Evolutionary conservation across 2,329 filamentous ascomycete genomes (phyloP), one percentile per base, ranked within the genome.

Genomic region (Cordyceps cateniannulata): DNA sequence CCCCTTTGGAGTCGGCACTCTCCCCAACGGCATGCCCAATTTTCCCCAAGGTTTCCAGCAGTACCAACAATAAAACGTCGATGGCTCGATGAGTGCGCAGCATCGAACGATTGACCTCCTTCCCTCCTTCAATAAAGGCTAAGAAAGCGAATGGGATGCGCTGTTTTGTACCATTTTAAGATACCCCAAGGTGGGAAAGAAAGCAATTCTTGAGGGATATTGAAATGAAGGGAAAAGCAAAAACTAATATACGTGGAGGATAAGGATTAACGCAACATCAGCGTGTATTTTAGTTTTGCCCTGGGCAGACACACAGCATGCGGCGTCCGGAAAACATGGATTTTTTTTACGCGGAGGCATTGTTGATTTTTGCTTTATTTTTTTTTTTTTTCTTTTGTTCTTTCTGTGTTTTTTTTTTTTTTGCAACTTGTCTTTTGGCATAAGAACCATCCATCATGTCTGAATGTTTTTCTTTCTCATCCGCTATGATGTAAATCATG

Each of bases 21-120:
- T 61, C 5, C 59, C 59, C 20, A 77, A 76, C 32, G 75, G 75
- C 55, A 77, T 77, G 73, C 75, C 75, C 57, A 73, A 70, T 66
- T 77, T 77, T 61, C 75, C 75, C 4, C 64, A 71, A 10, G 74
- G 73, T 20, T 77, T 76, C 58, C 64, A 69, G 20, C 64, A 69
- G 20, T 77, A 76, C 55, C 75, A 75, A 24, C 65, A 63, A 61
- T 35, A 54, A 55, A 20, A 10, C 3, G 5, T 3, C 42, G n/a
- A n/a, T 32, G 22, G 8, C 5, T 25, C 8, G 7, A 16, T 20
- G 14, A 3, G 16, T 18, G 40, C 6, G 16, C n/a, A 20, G 4
- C 16, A 16, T 16, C 18, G 40, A 42, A 16, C n/a, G 10, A 42
- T 42, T 9, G 1, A 9, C 8, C 32, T 35, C 27, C 5, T 29